Evolutionary conservation across 2,329 filamentous ascomycete genomes (phyloP).

Genomic region (Daldinia sp.): DNA sequence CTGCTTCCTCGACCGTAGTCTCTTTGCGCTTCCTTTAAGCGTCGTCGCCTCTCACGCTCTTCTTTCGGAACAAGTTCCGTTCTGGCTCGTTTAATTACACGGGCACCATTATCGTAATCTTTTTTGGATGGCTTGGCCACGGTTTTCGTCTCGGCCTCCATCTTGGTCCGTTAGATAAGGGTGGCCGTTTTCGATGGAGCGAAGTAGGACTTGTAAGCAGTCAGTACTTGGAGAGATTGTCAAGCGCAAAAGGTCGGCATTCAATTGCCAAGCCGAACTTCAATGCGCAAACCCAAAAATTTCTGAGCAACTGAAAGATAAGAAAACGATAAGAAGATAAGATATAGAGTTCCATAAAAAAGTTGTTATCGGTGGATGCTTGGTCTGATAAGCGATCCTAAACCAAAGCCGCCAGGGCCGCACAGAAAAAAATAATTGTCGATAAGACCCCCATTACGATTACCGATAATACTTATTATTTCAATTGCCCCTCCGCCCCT

Average conservation of each 20-base stretch:
- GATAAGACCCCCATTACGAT: slow-evolving; percentile 24
- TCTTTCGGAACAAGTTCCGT: slow-evolving; percentile 61
- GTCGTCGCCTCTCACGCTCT: slow-evolving; percentile 60
- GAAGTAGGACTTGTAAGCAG: background rate
- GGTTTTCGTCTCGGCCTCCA: slow-evolving; percentile 43
- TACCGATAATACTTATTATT: background rate
- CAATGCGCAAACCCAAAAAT: slow-evolving; percentile 30
- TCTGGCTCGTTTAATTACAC: slow-evolving; percentile 57
- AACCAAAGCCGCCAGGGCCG: slow-evolving; percentile 4
- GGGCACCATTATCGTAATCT: slow-evolving; percentile 61
- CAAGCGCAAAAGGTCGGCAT: background rate
- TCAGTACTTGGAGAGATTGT: background rate
- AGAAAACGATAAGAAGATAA: slow-evolving; percentile 27
- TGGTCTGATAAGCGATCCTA: slow-evolving; percentile 25
- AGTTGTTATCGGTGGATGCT: slow-evolving; percentile 23
- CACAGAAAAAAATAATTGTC: slow-evolving; percentile 32
- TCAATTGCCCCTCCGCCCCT: slow-evolving; percentile 37
- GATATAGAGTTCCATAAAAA: slow-evolving; percentile 22
- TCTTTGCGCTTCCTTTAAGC: slow-evolving; percentile 70
- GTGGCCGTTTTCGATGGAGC: background rate
- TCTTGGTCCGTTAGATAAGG: slow-evolving; percentile 19
- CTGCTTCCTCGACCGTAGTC: slow-evolving; percentile 85
- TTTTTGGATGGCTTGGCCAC: slow-evolving; percentile 48
- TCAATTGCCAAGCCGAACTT: slow-evolving; percentile 28
- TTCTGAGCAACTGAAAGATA: slow-evolving; percentile 14